Percentiles rank a stretch among this genome's conserved stretches.
phyloP scores from a whole-genome alignment of 2,329 filamentous ascomycete species.

The Ascochyta lentis region DNA sequence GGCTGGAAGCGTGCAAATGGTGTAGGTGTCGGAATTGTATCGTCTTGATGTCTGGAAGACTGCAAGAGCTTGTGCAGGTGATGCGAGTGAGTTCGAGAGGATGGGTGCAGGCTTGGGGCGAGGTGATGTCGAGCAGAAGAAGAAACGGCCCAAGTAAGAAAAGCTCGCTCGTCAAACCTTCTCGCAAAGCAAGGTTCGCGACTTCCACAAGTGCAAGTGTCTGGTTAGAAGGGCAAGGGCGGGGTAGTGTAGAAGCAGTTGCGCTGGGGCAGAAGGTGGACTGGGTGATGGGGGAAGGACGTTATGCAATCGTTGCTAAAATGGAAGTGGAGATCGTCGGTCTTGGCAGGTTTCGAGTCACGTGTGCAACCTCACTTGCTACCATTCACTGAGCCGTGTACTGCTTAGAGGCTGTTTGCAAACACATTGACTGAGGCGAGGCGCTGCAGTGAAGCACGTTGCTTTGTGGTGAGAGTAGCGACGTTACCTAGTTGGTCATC shows the following conservation, averaged over 20 bases:
- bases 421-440: not conserved
- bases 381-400: not conserved
- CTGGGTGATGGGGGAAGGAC: conserved; percentile 26
- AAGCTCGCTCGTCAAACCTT: conserved; percentile 51
- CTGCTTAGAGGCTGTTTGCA: not conserved
- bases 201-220: conserved; percentile 28
- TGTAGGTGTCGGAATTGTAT: conserved; percentile 38
- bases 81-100: conserved; percentile 38
- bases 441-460: not conserved
- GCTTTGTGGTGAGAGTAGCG: not conserved
- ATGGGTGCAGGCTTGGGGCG: conserved; percentile 32
- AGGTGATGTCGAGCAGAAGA: conserved; percentile 40
- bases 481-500: conserved; percentile 8
- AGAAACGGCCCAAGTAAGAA: conserved; percentile 47
- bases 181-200: conserved; percentile 32
- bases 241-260: conserved; percentile 18
- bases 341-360: conserved; percentile 31
- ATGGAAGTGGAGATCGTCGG: conserved; percentile 28
- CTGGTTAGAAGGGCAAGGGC: conserved; percentile 21
- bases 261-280: conserved; percentile 27
- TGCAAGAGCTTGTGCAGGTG: conserved; percentile 42
- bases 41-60: conserved; percentile 37
- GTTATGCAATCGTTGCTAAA: conserved; percentile 28
- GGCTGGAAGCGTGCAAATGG: conserved; percentile 44
- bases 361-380: conserved; percentile 18